Percentiles rank a stretch among this genome's conserved stretches.
Evolutionary conservation across 2,329 filamentous ascomycete species (phyloP).

Genomic region (Hypoxylon sp.): DNA sequence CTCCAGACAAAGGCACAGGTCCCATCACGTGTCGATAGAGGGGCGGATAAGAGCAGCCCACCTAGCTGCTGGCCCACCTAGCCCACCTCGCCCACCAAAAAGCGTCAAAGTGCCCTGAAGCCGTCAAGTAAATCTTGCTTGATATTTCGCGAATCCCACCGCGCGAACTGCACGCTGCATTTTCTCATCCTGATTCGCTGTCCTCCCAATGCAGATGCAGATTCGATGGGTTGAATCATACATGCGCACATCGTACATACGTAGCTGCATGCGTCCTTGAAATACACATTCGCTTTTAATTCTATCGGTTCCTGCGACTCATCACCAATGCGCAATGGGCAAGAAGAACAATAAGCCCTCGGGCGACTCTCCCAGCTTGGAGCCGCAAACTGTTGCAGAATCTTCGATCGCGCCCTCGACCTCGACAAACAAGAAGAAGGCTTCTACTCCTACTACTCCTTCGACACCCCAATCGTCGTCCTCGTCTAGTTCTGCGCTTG

Average conservation of each 20-base stretch:
- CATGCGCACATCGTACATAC: constrained; percentile 13
- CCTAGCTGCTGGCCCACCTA: constrained; percentile 9
- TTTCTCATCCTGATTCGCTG: constrained; percentile 14
- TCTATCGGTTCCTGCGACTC: not conserved
- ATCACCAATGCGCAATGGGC: constrained; percentile 50
- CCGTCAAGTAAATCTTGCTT: constrained; percentile 1
- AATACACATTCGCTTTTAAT: too few species aligned
- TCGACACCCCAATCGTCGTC: constrained; percentile 39
- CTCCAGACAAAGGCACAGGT: too few species aligned
- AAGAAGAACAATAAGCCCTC: constrained; percentile 56
- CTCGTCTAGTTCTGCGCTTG: constrained; percentile 57
- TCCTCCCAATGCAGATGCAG: not conserved
- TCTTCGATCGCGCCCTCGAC: constrained; percentile 35
- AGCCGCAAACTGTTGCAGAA: constrained; percentile 35
- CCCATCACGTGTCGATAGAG: constrained; percentile 35
- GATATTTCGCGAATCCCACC: constrained; percentile 15
- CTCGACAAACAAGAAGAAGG: constrained; percentile 31
- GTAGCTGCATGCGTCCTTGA: not conserved
- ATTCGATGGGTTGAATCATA: constrained; percentile 1
- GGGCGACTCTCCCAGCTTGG: constrained; percentile 40
- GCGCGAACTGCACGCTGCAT: too few species aligned
- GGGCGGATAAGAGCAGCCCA: not conserved
- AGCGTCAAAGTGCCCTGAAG: too few species aligned
- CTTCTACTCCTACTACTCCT: constrained; percentile 13
- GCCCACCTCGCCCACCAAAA: too few species aligned